phyloP scores from a whole-genome alignment of 495 filamentous ascomycete genomes.

The Clavariopsis aquatica region DNA sequence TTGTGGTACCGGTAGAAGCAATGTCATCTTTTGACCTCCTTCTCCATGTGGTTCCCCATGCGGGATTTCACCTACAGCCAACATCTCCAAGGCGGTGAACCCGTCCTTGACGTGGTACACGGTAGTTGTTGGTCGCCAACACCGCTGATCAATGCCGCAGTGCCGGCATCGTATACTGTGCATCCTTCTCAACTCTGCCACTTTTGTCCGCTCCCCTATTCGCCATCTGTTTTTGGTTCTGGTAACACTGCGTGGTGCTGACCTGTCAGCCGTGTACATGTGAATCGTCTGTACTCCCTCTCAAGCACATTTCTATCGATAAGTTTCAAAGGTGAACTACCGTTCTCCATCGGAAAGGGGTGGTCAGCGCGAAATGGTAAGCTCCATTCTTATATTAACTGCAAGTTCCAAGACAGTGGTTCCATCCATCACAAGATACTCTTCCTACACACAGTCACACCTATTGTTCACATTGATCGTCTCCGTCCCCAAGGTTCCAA shows the following conservation, averaged over 20 bases:
- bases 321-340: slow-evolving; percentile 2
- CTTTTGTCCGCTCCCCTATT: background rate
- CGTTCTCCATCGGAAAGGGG: background rate
- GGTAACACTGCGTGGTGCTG: slow-evolving; percentile 23
- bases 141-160: background rate
- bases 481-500: background rate
- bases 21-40: slow-evolving; percentile 1
- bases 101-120: background rate
- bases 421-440: slow-evolving; percentile 4
- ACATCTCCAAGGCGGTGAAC: background rate
- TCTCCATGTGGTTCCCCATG: slow-evolving; percentile 2
- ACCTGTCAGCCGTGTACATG: slow-evolving; percentile 19
- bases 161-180: background rate
- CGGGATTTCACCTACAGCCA: background rate
- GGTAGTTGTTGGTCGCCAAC: background rate
- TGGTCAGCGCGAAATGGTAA: slow-evolving; percentile 18
- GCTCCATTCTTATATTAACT: slow-evolving; percentile 22
- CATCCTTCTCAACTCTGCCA: background rate
- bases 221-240: background rate
- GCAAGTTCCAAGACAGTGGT: background rate
- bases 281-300: slow-evolving; percentile 4
- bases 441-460: background rate
- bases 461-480: background rate
- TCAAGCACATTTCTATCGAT: background rate
- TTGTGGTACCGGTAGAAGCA: background rate